Percentiles rank a stretch among this genome's conserved stretches.
These are phyloP conservation scores for Eucalyptus urophylla DNA, from an alignment of 345 rosid genomes.

Conservation along the genomic window DNA sequence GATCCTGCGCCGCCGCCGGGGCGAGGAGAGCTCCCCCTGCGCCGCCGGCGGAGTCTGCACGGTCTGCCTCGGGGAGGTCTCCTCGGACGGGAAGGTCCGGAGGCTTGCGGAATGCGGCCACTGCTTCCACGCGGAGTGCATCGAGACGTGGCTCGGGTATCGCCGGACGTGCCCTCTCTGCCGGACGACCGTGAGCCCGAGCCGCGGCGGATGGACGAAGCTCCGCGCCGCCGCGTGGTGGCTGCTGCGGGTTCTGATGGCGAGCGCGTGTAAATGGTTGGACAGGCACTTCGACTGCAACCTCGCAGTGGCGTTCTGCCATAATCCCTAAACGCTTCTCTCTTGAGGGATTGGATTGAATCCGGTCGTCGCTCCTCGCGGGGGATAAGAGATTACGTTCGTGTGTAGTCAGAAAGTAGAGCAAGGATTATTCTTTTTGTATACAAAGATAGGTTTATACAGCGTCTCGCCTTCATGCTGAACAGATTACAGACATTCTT, in stretches of 20 bases:
- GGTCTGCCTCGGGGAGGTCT: slow-evolving; percentile 1
- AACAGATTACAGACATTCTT: not conserved
- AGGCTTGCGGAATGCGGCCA: not conserved
- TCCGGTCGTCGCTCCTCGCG: not conserved
- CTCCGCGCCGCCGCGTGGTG: not conserved
- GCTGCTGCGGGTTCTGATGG: not conserved
- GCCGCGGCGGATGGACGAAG: not conserved
- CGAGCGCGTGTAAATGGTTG: not conserved
- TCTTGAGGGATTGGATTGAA: not conserved
- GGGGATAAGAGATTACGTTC: not conserved
- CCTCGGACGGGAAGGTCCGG: not conserved
- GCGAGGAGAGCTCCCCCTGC: not conserved
- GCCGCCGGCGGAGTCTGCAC: not conserved
- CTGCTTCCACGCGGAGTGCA: slow-evolving; percentile 2
- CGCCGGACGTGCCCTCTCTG: not conserved
- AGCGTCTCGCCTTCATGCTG: not conserved
- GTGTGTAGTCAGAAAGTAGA: not conserved
- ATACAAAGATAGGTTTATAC: not conserved
- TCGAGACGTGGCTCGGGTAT: not conserved
- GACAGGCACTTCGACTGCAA: slow-evolving; percentile 1
- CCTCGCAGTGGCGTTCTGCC: slow-evolving; percentile 2
- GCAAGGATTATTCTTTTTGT: not conserved
- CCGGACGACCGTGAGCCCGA: not conserved
- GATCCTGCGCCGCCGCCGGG: not conserved
- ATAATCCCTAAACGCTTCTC: not conserved